Base-by-base conservation (phyloP, 257 asterid genomes). In the Asclepias syriaca region DNA sequence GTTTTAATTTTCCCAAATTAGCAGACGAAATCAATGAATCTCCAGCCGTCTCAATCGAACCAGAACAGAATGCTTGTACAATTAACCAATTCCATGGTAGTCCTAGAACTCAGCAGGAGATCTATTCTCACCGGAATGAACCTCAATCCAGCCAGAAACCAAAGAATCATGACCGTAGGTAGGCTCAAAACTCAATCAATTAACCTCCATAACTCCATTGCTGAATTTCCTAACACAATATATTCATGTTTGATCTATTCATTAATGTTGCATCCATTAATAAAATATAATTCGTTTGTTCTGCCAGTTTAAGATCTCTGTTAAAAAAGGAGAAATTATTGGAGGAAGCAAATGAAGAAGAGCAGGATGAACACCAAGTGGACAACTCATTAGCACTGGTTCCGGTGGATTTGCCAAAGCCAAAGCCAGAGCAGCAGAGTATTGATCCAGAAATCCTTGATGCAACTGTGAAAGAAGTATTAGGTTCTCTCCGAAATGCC, bases 361-460 rank as follows among this genome's bases (percentile, higher is more conserved):
- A 81, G 61, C 65, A 39, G 24, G 79, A 81, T 48, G 48, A 68
- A 34, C 39, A 4, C 21, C 22, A 65, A 8, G 87, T 69, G 57
- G 89, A 90, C 72, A 70, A 84, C 68, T 85, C 96, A 10, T 79
- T 78, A 79, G 85, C 84, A 67, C 69, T 93, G 37, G 87, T 89
- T 29, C 18, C 53, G 11, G 14, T 87, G 10, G 85, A 78, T 59
- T 66, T 40, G 50, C 84, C 69, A 9, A 77, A 83, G 68, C 49
- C 69, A 66, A 65, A 83, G 70, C 45, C 69, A 66, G 61, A 68
- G 24, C 66, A 68, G 24, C 66, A 48, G 54, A 43, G 50, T 6
- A 49, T 85, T 65, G 91, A 89, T 82, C 90, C 92, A 24, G 86
- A 69, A 58, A 85, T 84, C 57, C 92, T 91, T 71, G 96, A 89